Percentiles rank a stretch among this genome's conserved stretches.
Conservation (phyloP, 768 basidiomycete species). For the Boletus subparvulus region DNA sequence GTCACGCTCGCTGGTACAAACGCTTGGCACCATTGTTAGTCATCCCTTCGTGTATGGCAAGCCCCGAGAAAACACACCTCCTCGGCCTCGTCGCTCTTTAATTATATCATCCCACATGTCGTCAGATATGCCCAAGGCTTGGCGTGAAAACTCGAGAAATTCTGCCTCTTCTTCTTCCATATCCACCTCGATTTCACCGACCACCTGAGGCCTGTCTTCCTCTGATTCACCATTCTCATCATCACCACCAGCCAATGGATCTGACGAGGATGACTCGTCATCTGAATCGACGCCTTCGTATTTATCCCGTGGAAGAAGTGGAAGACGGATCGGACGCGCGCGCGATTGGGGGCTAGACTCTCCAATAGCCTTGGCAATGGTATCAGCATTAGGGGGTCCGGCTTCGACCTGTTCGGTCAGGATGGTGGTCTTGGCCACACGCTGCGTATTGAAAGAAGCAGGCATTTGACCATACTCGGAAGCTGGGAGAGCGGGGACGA, state of each 20-base stretch:
- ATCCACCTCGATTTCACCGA: conserved; percentile 83
- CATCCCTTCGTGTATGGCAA: not conserved
- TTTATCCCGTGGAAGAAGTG: conserved; percentile 76
- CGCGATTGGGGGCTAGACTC: conserved; percentile 19
- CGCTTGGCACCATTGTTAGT: conserved; percentile 38
- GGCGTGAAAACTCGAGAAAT: conserved; percentile 92
- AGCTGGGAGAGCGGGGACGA: conserved; percentile 77
- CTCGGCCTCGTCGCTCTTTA: conserved; percentile 69
- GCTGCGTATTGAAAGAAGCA: conserved; percentile 71
- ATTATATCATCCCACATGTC: conserved; percentile 91
- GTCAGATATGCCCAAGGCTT: conserved; percentile 84
- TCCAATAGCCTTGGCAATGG: not conserved
- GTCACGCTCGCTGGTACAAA: conserved; percentile 49
- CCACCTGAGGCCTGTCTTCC: conserved; percentile 79
- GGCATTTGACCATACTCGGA: conserved; percentile 91
- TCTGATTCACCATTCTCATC: conserved; percentile 62
- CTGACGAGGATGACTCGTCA: conserved; percentile 76
- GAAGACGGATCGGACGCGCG: conserved; percentile 61
- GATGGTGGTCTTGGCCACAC: conserved; percentile 48
- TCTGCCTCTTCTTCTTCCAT: conserved; percentile 94
- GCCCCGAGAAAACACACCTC: conserved; percentile 56
- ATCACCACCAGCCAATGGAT: conserved; percentile 36
- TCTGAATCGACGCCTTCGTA: conserved; percentile 95
- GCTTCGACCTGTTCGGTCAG: conserved; percentile 41
- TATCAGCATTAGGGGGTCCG: conserved; percentile 7